Percentiles rank a stretch among this genome's conserved stretches.
Conservation (phyloP, 2,329 filamentous ascomycete species). For the Penicillium sp. region DNA sequence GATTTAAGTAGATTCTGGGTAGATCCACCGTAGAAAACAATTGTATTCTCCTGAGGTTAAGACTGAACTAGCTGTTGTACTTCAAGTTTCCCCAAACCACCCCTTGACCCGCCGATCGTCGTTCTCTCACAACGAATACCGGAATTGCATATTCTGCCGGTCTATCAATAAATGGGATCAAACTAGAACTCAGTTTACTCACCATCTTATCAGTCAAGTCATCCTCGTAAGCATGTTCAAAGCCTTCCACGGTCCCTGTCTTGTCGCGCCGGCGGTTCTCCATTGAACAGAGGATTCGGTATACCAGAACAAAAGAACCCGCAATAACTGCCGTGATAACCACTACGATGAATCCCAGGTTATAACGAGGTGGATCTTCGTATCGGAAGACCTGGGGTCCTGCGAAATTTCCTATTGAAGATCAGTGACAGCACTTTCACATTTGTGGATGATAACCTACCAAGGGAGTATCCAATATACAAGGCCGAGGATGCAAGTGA, state of each 20-base stretch:
- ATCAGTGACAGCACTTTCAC: neutral
- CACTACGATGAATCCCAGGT: neutral
- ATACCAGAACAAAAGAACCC: neutral
- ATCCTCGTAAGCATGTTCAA: conserved; percentile 1
- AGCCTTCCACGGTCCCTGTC: neutral
- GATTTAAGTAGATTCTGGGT: too few relatives aligned
- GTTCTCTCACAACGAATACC: neutral
- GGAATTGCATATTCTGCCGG: neutral
- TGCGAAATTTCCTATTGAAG: neutral
- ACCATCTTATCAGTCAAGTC: conserved; percentile 1
- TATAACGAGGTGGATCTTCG: neutral
- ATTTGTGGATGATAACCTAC: neutral
- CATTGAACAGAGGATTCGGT: neutral
- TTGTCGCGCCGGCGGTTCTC: neutral
- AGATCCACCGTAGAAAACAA: too few relatives aligned
- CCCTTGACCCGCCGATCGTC: neutral
- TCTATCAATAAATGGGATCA: neutral
- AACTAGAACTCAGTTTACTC: neutral
- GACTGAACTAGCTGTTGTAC: neutral
- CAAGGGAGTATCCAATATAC: conserved; percentile 1
- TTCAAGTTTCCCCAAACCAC: neutral
- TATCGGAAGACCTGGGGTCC: neutral
- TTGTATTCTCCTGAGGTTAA: neutral
- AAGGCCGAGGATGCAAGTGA: neutral
- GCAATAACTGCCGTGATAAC: neutral